These are phyloP conservation scores for Plantago major DNA, from an alignment of 257 asterid genomes.

Conservation along the genomic window DNA sequence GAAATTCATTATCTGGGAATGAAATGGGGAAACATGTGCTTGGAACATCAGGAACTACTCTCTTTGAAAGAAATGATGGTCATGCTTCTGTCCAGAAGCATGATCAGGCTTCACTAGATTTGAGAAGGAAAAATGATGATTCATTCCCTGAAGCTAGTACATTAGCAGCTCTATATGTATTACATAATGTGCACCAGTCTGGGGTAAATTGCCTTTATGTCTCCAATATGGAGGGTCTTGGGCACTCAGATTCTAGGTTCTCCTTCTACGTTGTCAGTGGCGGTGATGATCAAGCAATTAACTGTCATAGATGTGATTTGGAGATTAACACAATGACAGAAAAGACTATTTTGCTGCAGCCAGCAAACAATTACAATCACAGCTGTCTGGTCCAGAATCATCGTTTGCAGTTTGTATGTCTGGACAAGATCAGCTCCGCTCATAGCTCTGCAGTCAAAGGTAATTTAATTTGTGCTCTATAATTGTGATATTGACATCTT, in stretches of 20 bases:
- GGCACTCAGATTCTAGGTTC: constrained; percentile 30
- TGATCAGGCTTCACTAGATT: constrained; percentile 22
- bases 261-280: constrained; percentile 68
- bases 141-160: constrained; percentile 32
- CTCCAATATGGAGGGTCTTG: constrained; percentile 36
- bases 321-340: constrained; percentile 21
- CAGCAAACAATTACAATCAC: constrained; percentile 17
- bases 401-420: constrained; percentile 37
- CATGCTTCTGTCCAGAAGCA: constrained; percentile 20
- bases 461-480: constrained; percentile 12
- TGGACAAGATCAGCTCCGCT: constrained; percentile 66
- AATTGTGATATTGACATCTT: too few species aligned
- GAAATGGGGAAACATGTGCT: constrained; percentile 30
- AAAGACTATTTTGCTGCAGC: constrained; percentile 20
- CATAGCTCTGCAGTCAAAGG: constrained; percentile 97
- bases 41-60: constrained; percentile 29
- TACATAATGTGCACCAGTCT: constrained; percentile 71
- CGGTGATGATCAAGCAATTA: constrained; percentile 93
- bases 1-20: constrained; percentile 21
- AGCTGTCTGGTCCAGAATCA: constrained; percentile 37
- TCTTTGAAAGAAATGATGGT: constrained; percentile 24
- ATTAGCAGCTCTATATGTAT: constrained; percentile 48
- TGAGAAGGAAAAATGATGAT: constrained; percentile 33
- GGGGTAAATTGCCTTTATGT: constrained; percentile 87
- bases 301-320: constrained; percentile 55